These are phyloP conservation scores for Alternaria hordeiaustralica DNA, from an alignment of 2,329 filamentous ascomycete species.

Conservation along the genomic window DNA sequence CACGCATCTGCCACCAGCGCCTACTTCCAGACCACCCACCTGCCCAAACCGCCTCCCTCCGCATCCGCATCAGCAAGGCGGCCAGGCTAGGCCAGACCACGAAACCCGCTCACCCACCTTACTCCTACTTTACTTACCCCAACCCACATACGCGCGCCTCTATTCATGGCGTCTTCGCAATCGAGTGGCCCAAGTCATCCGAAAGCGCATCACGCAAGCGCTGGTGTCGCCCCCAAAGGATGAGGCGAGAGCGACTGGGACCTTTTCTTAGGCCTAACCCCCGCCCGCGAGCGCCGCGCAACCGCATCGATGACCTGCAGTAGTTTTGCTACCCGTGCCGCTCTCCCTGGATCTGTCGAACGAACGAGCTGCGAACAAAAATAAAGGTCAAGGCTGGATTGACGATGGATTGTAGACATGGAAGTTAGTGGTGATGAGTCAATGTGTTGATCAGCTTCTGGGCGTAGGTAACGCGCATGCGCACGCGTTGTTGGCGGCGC, in stretches of 20 bases:
- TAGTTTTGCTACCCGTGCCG: conserved; percentile 8
- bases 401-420: neutral
- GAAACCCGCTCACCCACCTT: neutral
- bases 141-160: neutral
- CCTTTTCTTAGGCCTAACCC: conserved; percentile 14
- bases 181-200: neutral
- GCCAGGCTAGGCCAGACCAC: neutral
- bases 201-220: conserved; percentile 7
- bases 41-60: neutral
- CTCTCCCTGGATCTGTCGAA: neutral
- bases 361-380: neutral
- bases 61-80: neutral
- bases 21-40: conserved; percentile 2
- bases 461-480: conserved; percentile 17
- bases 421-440: neutral
- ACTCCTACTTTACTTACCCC: neutral
- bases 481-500: conserved; percentile 15
- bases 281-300: conserved; percentile 8
- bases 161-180: neutral
- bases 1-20: conserved; percentile 16
- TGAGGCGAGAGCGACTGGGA: neutral
- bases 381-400: neutral
- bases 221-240: conserved; percentile 2
- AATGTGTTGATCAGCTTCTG: neutral
- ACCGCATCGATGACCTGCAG: conserved; percentile 22